Conservation (phyloP, 371 early-diverging fungal species). For the Ecytonucleospora hepatopenaei region DNA sequence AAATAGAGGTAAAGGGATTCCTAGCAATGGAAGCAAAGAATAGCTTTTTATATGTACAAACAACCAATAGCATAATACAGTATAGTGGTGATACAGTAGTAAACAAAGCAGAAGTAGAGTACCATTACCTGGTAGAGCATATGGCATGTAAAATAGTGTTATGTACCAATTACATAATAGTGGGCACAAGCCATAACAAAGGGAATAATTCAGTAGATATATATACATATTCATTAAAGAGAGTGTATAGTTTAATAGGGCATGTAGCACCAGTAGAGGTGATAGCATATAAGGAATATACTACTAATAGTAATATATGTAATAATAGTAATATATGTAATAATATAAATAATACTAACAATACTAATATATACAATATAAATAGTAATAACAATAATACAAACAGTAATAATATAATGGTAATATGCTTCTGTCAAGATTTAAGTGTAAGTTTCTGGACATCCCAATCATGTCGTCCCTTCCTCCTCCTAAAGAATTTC, state of each 20-base stretch:
- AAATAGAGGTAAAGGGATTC: slow-evolving; percentile 50
- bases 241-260: slow-evolving; percentile 38
- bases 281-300: background rate
- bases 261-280: slow-evolving; percentile 54
- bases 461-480: slow-evolving; percentile 43
- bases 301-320: slow-evolving; percentile 39
- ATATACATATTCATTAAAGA: background rate
- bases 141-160: slow-evolving; percentile 18
- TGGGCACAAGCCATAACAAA: slow-evolving; percentile 34
- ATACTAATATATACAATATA: no score
- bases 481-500: slow-evolving; percentile 54
- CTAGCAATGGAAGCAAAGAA: slow-evolving; percentile 43
- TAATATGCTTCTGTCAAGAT: slow-evolving; percentile 53
- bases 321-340: no score
- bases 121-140: slow-evolving; percentile 39
- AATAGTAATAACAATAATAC: background rate
- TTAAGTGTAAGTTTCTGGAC: slow-evolving; percentile 51
- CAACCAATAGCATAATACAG: slow-evolving; percentile 33
- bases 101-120: slow-evolving; percentile 43
- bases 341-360: no score
- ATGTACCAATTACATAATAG: slow-evolving; percentile 47
- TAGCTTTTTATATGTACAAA: slow-evolving; percentile 41
- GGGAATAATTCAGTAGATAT: slow-evolving; percentile 27
- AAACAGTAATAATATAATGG: slow-evolving; percentile 31
- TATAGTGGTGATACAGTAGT: slow-evolving; percentile 17